These are phyloP conservation scores for Lentinula sp. DNA, from an alignment of 768 basidiomycete species.

Conservation along the genomic window DNA sequence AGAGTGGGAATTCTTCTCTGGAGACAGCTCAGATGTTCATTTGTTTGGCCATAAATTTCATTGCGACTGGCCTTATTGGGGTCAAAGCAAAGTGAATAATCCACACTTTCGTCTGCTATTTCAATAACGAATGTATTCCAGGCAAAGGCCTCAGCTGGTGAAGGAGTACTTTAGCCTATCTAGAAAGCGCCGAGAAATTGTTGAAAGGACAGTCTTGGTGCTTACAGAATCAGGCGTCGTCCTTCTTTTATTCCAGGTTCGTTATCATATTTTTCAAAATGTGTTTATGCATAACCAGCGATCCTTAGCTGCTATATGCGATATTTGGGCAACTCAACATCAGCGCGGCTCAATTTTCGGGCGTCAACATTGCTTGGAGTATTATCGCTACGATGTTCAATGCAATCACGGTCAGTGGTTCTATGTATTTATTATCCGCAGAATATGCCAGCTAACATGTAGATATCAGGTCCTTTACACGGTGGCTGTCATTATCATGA, in stretches of 20 bases:
- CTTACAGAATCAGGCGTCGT: background rate
- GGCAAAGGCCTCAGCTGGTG: background rate
- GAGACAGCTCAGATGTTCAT: background rate
- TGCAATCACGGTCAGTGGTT: background rate
- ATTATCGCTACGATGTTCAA: slow-evolving; percentile 2
- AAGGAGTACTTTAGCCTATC: background rate
- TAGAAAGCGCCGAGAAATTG: background rate
- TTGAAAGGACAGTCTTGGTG: background rate
- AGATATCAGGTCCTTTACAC: background rate
- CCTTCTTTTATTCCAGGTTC: slow-evolving; percentile 1
- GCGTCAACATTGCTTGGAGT: background rate
- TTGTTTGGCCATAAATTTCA: background rate
- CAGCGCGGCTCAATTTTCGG: background rate
- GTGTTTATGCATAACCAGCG: background rate
- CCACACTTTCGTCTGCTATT: background rate
- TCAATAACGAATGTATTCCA: background rate
- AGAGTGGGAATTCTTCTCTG: background rate
- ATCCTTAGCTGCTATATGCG: background rate
- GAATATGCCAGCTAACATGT: background rate
- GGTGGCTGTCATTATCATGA: background rate
- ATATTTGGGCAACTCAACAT: background rate
- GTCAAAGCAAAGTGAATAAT: background rate
- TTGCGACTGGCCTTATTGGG: background rate
- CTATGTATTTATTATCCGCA: background rate
- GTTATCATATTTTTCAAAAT: background rate